Evolutionary conservation across 345 rosid genomes (phyloP).

Genomic region (Garcia nutans): DNA sequence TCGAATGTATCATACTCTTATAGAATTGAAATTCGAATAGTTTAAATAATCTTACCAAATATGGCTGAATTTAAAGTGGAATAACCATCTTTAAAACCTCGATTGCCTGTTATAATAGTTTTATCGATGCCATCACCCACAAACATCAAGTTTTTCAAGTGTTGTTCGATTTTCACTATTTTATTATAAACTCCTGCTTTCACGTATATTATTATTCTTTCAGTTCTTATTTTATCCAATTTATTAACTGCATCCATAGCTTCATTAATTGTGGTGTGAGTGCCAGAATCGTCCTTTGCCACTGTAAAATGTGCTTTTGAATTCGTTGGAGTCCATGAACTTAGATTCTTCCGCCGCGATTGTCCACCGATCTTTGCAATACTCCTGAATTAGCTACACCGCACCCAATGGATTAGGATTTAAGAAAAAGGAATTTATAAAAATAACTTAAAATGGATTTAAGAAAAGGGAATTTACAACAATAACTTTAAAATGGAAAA

Average conservation of each 20-base stretch:
- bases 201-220: constrained; percentile 50
- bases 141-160: constrained; percentile 54
- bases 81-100: constrained; percentile 51
- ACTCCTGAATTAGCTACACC: neutral
- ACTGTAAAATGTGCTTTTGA: constrained; percentile 45
- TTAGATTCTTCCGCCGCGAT: constrained; percentile 38
- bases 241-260: constrained; percentile 43
- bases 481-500: no score
- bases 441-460: no score
- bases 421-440: no score
- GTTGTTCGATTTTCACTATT: constrained; percentile 46
- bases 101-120: constrained; percentile 52
- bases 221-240: constrained; percentile 33
- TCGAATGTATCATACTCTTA: no score
- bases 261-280: constrained; percentile 40
- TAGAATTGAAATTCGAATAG: no score
- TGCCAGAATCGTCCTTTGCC: constrained; percentile 52
- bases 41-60: constrained; percentile 39
- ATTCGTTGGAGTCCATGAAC: constrained; percentile 42
- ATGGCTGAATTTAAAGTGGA: constrained; percentile 62
- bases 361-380: neutral
- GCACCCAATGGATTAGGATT: no score
- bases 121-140: constrained; percentile 81
- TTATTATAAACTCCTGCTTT: constrained; percentile 71
- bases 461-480: no score